Base-by-base conservation (phyloP, 352 stramenopile genomes). In the Phytopythium sindhum region DNA sequence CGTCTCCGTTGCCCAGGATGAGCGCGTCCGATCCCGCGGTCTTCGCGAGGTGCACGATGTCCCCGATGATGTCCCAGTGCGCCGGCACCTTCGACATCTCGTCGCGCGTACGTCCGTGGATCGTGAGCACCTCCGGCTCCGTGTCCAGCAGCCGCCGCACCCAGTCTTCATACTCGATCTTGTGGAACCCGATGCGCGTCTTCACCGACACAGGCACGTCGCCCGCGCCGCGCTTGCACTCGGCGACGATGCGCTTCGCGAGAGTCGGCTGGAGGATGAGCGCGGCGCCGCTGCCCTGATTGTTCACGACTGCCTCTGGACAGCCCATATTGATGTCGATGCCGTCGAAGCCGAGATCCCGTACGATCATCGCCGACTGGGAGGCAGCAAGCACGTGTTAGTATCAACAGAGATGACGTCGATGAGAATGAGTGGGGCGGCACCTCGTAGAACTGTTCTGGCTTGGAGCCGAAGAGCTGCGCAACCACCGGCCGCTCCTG, bases 291-390 rank as follows among this genome's bases (percentile, higher is more conserved):
- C 82, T 91, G 44, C 79, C 79, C 75, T 94, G 86, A 24, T 90
- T 91, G 66, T 84, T 91, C 9, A 94, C 84, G 48, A 90, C 88
- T 17, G 67, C 77, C 39, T 94, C 80, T 0, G 86, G 86, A 31
- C 86, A 94, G 11, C 86, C 86, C 86, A 94, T 93, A 66, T 95
- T 93, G 71, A 95, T 92, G 56, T 95, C 86, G 45, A 95, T 91
- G 53, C 84, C 84, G 54, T 95, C 84, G 63, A 95, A 95, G 56
- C 86, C 84, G 19, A 95, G 69, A 57, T 95, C 84, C 3, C 81
- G 75, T 6, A 91, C 72, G 33, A 95, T 87, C 73, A 84, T 75
- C 4, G 86, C 84, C 12, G 81, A 92, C 84, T 93, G 42, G 31
- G 23, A 57, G 21, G 24, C 21, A 61, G 26, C 11, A 37, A 44